Evolutionary conservation across 1,139 yeast genomes (phyloP).

Genomic region (Lodderomyces margitis): DNA sequence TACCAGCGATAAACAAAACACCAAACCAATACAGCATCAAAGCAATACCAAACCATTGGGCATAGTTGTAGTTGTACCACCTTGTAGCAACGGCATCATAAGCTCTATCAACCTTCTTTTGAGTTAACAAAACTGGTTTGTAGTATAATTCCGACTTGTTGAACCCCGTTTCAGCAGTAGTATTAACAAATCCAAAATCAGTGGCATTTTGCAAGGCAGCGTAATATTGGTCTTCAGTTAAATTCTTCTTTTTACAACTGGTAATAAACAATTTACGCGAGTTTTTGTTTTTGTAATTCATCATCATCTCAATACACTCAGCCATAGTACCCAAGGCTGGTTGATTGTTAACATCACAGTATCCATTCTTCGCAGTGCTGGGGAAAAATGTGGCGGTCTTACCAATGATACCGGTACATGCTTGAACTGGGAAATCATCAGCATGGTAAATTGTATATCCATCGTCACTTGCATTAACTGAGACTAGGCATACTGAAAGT

Average conservation of each 20-base stretch:
- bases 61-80: slow-evolving; percentile 42
- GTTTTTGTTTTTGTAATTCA: slow-evolving; percentile 17
- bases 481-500: slow-evolving; percentile 2
- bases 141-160: slow-evolving; percentile 26
- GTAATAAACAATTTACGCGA: slow-evolving; percentile 27
- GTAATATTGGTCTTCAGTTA: slow-evolving; percentile 28
- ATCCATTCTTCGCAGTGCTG: slow-evolving; percentile 24
- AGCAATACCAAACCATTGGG: slow-evolving; percentile 48
- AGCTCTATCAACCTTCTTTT: slow-evolving; percentile 27
- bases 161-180: slow-evolving; percentile 28
- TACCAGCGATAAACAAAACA: slow-evolving; percentile 42
- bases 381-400: slow-evolving; percentile 19
- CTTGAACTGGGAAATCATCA: slow-evolving; percentile 20
- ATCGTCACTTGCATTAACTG: slow-evolving; percentile 10
- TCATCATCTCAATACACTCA: slow-evolving; percentile 29
- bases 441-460: slow-evolving; percentile 17
- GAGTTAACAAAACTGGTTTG: slow-evolving; percentile 27
- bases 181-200: slow-evolving; percentile 22
- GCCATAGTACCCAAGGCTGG: slow-evolving; percentile 42
- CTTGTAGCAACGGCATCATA: slow-evolving; percentile 38
- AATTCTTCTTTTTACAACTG: slow-evolving; percentile 23
- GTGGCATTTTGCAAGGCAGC: slow-evolving; percentile 42
- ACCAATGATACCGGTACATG: slow-evolving; percentile 29
- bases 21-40: slow-evolving; percentile 49
- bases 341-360: slow-evolving; percentile 32